These are phyloP conservation scores for Cymbidium sinense DNA, from an alignment of 106 monocot genomes.

Conservation along the genomic window DNA sequence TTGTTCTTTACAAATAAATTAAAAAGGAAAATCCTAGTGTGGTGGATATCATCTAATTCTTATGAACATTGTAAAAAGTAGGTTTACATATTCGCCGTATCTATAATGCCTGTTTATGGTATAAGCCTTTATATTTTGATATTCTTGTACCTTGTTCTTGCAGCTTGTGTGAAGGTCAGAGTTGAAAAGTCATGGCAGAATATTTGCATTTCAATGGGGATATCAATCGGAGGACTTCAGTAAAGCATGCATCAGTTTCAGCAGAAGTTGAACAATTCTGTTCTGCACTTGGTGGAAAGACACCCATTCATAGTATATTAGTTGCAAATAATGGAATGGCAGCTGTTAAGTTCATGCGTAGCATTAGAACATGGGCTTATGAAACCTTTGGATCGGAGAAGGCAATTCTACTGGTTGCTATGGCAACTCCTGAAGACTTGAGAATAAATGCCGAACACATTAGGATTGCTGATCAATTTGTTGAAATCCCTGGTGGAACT, in stretches of 20 bases:
- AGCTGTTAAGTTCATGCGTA: conserved; percentile 93
- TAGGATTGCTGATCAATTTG: conserved; percentile 97
- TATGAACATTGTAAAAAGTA: not conserved
- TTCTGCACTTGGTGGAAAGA: conserved; percentile 74
- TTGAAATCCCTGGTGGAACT: conserved; percentile 96
- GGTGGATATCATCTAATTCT: not conserved
- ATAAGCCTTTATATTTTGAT: not conserved
- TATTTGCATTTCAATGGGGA: conserved; percentile 27
- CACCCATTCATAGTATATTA: conserved; percentile 87
- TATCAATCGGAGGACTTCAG: conserved; percentile 25
- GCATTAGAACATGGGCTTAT: conserved; percentile 88
- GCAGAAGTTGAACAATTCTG: conserved; percentile 88
- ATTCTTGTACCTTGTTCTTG: not conserved
- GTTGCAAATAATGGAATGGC: conserved; percentile 99
- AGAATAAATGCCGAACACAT: conserved; percentile 97
- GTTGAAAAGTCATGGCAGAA: conserved; percentile 46
- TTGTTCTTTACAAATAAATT: not conserved
- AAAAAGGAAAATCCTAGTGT: not conserved
- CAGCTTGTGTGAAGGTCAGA: conserved; percentile 28
- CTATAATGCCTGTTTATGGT: not conserved
- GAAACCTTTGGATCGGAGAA: conserved; percentile 94
- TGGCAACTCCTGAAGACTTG: conserved; percentile 99
- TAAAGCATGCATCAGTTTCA: conserved; percentile 34
- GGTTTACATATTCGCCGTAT: not conserved
- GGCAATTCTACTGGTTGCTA: conserved; percentile 82